Base-by-base conservation (phyloP, 352 stramenopile species). In the Lagenidium sp. region DNA sequence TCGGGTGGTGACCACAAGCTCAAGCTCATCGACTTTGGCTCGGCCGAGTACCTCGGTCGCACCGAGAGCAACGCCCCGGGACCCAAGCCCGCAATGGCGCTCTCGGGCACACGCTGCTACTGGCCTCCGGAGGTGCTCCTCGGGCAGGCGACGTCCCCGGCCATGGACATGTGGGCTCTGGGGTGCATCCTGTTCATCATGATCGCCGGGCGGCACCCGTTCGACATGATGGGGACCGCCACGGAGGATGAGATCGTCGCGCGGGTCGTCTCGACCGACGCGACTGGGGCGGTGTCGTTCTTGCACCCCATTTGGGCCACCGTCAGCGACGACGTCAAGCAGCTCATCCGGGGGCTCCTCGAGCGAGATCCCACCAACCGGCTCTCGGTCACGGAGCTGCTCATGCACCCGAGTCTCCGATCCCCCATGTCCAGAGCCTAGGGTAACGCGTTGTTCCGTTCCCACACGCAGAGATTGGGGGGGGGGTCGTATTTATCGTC, bases 1-100 rank as follows among this genome's bases (percentile, higher is more conserved):
- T 26, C 25, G 6, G 36, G n/a, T 11, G 36, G 47, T 19, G 15
- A 26, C 11, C 53, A 83, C 1, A 56, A 47, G 21, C 58, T 92
- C 41, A 95, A 95, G 50, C 72, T 95, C 30, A 92, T 93, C 34
- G 83, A 95, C 60, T 92, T 95, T 57, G 83, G 83, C 4, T 88
- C 77, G n/a, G 78, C 80, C 2, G 71, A 72, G 12, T 44, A 43
- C 3, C 42, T 13, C 0, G 24, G 41, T 4, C 12, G 29, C 12
- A 56, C 46, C 0, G 56, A 59, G 22, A 32, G 29, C 6, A n/a
- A 43, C 10, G 6, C 25, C 21, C 36, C 25, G 18, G 13, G 11
- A 0, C 45, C 40, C 28, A 21, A 26, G 28, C 28, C 46, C 23
- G 3, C 58, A 25, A 41, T 66, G 37, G 61, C 65, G 19, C 39